Base-by-base conservation (phyloP, 2,329 filamentous ascomycete genomes). In the Colletotrichum cereale region DNA sequence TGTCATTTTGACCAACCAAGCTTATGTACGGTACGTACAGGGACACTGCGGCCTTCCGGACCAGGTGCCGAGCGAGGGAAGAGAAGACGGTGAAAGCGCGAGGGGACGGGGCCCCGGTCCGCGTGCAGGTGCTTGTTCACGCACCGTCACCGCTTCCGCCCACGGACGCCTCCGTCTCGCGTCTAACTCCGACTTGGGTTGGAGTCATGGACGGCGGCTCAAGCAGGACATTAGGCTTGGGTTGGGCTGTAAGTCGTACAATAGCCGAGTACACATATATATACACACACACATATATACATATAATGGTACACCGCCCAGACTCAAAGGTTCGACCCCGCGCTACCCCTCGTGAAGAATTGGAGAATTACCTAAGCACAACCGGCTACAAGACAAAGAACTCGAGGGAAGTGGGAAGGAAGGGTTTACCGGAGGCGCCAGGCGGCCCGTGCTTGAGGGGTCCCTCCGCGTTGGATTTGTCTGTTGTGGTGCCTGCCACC, bases 281-380 rank as follows among this genome's bases (percentile, higher is more conserved):
- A n/a, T 18, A 16, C 18, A 36, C 7, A 10, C 11, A 40, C 26
- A 42, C 55, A 26, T 44, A n/a, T n/a, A n/a, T n/a, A n/a, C n/a
- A n/a, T n/a, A n/a, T n/a, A n/a, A n/a, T n/a, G n/a, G n/a, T n/a
- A 68, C 68, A 71, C 65, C 68, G 68, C 68, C 57, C 58, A 53
- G 56, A 50, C 57, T 21, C 29, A 26, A 38, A 21, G 50, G 65
- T 62, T 62, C 68, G 68, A 68, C 50, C 57, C 57, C 64, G 57
- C 68, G 57, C 68, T 67, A 68, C 8, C 24, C 47, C 47, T 57
- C 24, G 16, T 50, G 34, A 62, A 52, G 60, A 62, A 52, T 29
- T 38, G 34, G 58, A 34, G 11, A 8, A 50, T 62, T 57, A 57
- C n/a, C 55, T 57, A 57, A 57, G 55, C 36, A 57, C n/a, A 40